Evolutionary conservation across 768 basidiomycete species (phyloP), one percentile per base, ranked within the genome.

Genomic region (Pulveroboletus sp.): DNA sequence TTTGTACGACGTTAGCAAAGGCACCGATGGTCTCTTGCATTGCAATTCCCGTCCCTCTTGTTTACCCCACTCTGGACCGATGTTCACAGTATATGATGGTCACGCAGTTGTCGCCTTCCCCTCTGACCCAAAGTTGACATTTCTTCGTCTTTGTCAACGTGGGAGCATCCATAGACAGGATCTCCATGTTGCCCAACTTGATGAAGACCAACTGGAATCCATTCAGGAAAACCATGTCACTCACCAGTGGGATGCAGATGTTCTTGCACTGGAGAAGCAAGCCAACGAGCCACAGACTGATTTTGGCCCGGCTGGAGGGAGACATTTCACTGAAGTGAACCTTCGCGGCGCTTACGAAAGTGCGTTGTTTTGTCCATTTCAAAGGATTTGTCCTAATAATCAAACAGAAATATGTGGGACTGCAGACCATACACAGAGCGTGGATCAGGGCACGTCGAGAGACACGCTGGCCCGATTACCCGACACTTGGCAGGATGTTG

Each of bases 1-100:
- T 2, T 58, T 85, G 4, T 90, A 90, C 52, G 82, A 87, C 58
- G 76, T 85, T 20, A 73, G 75, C 32, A 70, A 67, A 24, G 49
- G 66, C 14, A 44, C 50, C 32, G 73, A 72, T 21, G 55, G 59
- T 17, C 71, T 78, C 21, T 50, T 81, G n/a, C 76, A 76, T 35
- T 59, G 76, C 45, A 67, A 76, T 47, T 58, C 65, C 7, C 53
- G 65, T 4, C 81, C 84, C 1, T 44, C 57, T 27, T 66, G 65
- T 43, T 58, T 84, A n/a, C 67, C 71, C 9, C 60, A 58, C 53
- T 21, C 48, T 47, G 29, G 53, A 52, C 38, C 36, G 53, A 56
- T 41, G 66, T 33, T 68, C 40, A 61, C 52, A 14, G 24, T 58
- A 10, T 65, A 66, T 47, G 51, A 59, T 17, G 74, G 75, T 10